These are phyloP conservation scores for Suillus sp. DNA, from an alignment of 768 basidiomycete genomes.

Conservation along the genomic window DNA sequence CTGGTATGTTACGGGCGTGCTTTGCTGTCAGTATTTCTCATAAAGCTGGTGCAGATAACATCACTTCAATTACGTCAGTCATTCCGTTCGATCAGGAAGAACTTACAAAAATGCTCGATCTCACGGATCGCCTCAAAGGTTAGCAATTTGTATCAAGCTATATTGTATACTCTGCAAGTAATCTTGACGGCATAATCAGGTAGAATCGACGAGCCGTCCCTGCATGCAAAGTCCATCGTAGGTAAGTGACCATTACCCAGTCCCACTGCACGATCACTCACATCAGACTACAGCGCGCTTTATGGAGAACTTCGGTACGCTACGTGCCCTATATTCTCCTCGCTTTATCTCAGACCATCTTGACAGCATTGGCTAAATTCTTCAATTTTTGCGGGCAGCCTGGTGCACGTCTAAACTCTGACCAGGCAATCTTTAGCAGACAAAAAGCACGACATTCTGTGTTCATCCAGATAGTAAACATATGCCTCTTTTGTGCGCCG, in stretches of 20 bases:
- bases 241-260: not conserved
- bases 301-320: slow-evolving; percentile 45
- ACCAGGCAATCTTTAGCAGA: slow-evolving; percentile 26
- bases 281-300: slow-evolving; percentile 36
- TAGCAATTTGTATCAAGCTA: slow-evolving; percentile 1
- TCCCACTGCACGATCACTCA: not conserved
- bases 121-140: slow-evolving; percentile 38
- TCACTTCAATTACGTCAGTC: slow-evolving; percentile 41
- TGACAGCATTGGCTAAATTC: slow-evolving; percentile 30
- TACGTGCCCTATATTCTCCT: not conserved
- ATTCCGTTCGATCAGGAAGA: slow-evolving; percentile 38
- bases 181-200: not conserved
- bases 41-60: slow-evolving; percentile 32
- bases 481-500: slow-evolving; percentile 47
- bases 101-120: slow-evolving; percentile 38
- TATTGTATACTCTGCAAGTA: not conserved
- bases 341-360: not conserved
- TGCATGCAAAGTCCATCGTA: not conserved
- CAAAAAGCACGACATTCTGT: slow-evolving; percentile 24
- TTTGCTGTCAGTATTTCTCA: slow-evolving; percentile 9
- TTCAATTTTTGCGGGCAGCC: slow-evolving; percentile 39
- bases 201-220: not conserved
- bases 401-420: slow-evolving; percentile 35
- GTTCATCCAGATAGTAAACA: slow-evolving; percentile 38
- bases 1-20: slow-evolving; percentile 26